A percentile compares a stretch with the other conserved stretches of the same genome.
These are phyloP conservation scores for Beauveria sp. DNA, from an alignment of 2,329 filamentous ascomycete species.

Conservation along the genomic window DNA sequence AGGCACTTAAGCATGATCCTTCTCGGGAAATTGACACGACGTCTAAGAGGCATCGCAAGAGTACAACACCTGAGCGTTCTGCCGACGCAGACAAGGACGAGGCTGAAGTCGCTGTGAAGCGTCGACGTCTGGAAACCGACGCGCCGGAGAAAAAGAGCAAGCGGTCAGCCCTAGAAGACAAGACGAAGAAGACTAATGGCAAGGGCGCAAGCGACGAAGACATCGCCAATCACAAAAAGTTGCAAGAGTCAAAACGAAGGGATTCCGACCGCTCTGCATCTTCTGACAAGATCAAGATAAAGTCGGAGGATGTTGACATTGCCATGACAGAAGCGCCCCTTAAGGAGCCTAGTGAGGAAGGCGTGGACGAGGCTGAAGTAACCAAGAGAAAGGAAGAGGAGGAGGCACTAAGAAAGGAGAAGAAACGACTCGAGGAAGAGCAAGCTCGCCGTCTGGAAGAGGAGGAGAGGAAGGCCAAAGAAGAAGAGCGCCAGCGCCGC, in stretches of 20 bases:
- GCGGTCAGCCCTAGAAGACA: conserved; percentile 37
- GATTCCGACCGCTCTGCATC: conserved; percentile 33
- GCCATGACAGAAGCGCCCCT: conserved; percentile 44
- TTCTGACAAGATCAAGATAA: conserved; percentile 48
- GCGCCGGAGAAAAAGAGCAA: conserved; percentile 41
- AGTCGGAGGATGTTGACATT: conserved; percentile 48
- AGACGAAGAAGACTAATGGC: conserved; percentile 26
- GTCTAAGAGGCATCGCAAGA: conserved; percentile 51
- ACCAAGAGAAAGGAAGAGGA: conserved; percentile 20
- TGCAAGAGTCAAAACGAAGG: conserved; percentile 31
- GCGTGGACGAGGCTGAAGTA: conserved; percentile 24
- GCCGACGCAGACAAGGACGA: conserved; percentile 46
- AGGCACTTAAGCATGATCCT: conserved; percentile 54
- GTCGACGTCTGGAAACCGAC: conserved; percentile 49
- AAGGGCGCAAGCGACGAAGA: conserved; percentile 36
- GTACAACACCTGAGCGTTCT: conserved; percentile 49
- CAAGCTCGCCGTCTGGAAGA: conserved; percentile 19
- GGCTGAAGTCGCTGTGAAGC: conserved; percentile 44
- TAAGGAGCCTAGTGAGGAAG: conserved; percentile 25
- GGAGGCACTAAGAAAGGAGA: conserved; percentile 19
- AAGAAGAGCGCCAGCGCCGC: conserved; percentile 21
- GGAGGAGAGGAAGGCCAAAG: conserved; percentile 21
- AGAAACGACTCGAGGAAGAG: conserved; percentile 14
- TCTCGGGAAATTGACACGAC: conserved; percentile 49
- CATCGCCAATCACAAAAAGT: conserved; percentile 28